phyloP scores from a whole-genome alignment of 768 basidiomycete genomes.

The Serendipita sp. region DNA sequence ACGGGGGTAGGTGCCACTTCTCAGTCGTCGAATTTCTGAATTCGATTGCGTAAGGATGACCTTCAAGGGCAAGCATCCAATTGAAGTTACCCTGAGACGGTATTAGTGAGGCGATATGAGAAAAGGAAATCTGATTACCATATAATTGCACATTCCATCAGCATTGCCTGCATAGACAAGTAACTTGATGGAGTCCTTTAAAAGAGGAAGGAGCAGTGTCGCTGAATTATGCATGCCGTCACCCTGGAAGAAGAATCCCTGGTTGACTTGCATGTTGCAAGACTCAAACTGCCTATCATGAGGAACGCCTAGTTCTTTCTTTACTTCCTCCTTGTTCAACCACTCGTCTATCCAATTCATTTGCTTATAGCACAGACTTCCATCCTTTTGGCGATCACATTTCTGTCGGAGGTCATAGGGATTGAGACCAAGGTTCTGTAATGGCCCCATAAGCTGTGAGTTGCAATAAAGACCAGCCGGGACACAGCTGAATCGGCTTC shows the following conservation, averaged over 20 bases:
- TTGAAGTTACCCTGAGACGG: neutral
- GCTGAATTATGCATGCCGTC: constrained; percentile 79
- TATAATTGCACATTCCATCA: constrained; percentile 81
- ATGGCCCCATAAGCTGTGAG: constrained; percentile 48
- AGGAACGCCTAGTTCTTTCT: constrained; percentile 63
- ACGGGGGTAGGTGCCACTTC: constrained; percentile 3
- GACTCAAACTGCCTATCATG: constrained; percentile 36
- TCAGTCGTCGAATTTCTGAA: constrained; percentile 2
- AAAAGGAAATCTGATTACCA: constrained; percentile 26
- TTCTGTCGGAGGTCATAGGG: constrained; percentile 64
- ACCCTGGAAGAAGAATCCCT: constrained; percentile 63
- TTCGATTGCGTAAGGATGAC: neutral
- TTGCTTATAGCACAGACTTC: constrained; percentile 44
- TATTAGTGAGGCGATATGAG: neutral
- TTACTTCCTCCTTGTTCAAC: constrained; percentile 63
- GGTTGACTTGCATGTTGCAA: constrained; percentile 49
- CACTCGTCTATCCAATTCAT: constrained; percentile 79
- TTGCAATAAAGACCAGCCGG: constrained; percentile 71
- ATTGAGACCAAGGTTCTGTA: constrained; percentile 64
- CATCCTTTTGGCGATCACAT: constrained; percentile 6
- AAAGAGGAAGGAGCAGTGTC: constrained; percentile 55
- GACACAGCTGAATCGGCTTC: constrained; percentile 43
- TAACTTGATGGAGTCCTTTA: constrained; percentile 68
- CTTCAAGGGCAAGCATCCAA: constrained; percentile 4
- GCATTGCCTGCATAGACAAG: constrained; percentile 83